A percentile compares a stretch with the other conserved stretches of the same genome.
Evolutionary conservation across 805 yeast species (phyloP).

Genomic region (Lipomyces spencermartinsiae): DNA sequence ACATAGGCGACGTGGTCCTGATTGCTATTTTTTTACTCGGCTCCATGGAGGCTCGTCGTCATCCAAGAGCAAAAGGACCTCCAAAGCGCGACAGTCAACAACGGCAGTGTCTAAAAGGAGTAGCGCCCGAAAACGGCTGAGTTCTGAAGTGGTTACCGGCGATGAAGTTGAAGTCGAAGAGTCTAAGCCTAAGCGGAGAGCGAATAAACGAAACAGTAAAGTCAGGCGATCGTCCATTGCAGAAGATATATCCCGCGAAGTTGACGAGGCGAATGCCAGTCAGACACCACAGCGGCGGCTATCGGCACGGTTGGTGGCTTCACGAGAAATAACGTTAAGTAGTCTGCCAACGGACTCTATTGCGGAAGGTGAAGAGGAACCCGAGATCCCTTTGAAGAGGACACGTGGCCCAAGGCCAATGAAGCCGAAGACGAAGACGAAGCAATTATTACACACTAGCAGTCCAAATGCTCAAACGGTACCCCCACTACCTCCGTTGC

Average conservation of each 20-base stretch:
- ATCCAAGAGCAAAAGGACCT: conserved; percentile 16
- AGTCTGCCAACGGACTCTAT: conserved; percentile 23
- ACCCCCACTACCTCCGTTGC: conserved; percentile 26
- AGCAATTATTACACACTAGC: neutral
- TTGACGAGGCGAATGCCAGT: neutral
- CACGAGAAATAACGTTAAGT: conserved; percentile 7
- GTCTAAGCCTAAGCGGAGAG: conserved; percentile 20
- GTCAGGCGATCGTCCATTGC: conserved; percentile 12
- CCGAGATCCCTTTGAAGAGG: conserved; percentile 20
- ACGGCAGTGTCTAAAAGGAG: conserved; percentile 10
- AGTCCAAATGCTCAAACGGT: conserved; percentile 1
- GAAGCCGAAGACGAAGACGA: conserved; percentile 28
- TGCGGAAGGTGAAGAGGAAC: conserved; percentile 21
- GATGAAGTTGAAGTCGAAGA: conserved; percentile 22
- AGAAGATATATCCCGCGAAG: conserved; percentile 3
- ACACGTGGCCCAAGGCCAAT: conserved; percentile 35
- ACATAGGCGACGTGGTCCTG: conserved; percentile 55
- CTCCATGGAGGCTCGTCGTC: conserved; percentile 12
- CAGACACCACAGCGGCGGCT: conserved; percentile 1
- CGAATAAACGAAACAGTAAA: conserved; percentile 19
- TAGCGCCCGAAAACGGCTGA: conserved; percentile 24
- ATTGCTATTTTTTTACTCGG: conserved; percentile 52
- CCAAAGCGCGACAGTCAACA: conserved; percentile 24
- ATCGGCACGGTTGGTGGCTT: conserved; percentile 13
- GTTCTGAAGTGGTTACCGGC: conserved; percentile 24